These are phyloP conservation scores for Borovskyia barvae DNA, from an alignment of 208 protist genomes.

Conservation along the genomic window DNA sequence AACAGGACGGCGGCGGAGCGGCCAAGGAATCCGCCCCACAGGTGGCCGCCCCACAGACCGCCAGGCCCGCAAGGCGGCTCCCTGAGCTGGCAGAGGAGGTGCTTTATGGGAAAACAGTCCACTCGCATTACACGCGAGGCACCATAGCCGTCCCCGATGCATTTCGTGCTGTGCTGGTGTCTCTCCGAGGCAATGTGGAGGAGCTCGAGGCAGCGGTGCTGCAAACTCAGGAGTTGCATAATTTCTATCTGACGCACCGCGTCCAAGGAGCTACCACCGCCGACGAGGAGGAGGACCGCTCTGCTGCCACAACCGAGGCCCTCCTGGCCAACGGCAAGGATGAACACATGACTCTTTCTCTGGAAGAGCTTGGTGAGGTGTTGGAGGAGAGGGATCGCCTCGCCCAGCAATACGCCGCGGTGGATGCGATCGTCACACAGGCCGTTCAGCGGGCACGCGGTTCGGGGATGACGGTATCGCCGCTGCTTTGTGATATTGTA, in stretches of 20 bases:
- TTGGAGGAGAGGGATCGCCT: constrained; percentile 70
- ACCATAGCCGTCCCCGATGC: constrained; percentile 28
- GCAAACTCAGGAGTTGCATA: constrained; percentile 36
- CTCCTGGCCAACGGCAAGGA: neutral
- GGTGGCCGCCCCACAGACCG: no score
- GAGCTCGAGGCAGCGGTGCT: constrained; percentile 42
- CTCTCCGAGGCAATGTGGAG: constrained; percentile 47
- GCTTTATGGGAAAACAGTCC: constrained; percentile 5
- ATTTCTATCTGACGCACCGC: constrained; percentile 30
- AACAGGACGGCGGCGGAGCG: no score
- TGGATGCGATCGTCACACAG: constrained; percentile 24
- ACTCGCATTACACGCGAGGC: constrained; percentile 25
- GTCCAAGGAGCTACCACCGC: neutral
- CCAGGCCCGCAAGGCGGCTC: no score
- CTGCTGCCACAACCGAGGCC: neutral
- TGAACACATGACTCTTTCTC: constrained; percentile 31
- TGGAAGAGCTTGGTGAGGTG: constrained; percentile 55
- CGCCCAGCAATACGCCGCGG: constrained; percentile 32
- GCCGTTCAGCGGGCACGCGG: neutral
- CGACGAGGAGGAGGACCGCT: neutral
- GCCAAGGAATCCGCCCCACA: no score
- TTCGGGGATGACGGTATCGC: constrained; percentile 1
- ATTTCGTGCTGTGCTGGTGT: constrained; percentile 22
- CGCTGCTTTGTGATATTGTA: constrained; percentile 21
- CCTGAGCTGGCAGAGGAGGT: constrained; percentile 1